These are phyloP conservation scores for Capsicum baccatum DNA, from an alignment of 257 asterid species.

Conservation along the genomic window DNA sequence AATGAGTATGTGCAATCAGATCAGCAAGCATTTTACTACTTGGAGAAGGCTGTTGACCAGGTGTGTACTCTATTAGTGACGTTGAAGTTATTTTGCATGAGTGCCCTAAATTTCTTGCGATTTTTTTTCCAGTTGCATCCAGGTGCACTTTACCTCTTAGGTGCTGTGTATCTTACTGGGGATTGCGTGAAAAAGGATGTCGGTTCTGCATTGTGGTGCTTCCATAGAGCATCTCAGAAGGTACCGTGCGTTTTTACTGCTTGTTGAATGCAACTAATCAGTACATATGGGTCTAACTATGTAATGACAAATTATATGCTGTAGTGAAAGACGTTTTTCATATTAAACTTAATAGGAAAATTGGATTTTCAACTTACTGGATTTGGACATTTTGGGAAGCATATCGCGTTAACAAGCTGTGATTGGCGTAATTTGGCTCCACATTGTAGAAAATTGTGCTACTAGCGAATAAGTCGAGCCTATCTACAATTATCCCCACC, in stretches of 20 bases:
- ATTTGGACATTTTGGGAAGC: conserved; percentile 1
- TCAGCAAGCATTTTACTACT: conserved; percentile 84
- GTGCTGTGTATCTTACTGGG: conserved; percentile 90
- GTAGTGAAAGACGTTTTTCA: background rate
- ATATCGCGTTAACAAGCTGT: background rate
- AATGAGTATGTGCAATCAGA: conserved; percentile 80
- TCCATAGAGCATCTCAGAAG: conserved; percentile 95
- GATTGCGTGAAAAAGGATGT: conserved; percentile 89
- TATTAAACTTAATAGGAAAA: background rate
- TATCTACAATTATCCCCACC: conserved; percentile 6
- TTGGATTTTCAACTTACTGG: background rate
- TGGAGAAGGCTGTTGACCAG: conserved; percentile 93
- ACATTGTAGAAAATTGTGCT: conserved; percentile 15
- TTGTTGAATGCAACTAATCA: conserved; percentile 28
- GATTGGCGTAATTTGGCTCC: background rate
- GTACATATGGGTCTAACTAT: background rate
- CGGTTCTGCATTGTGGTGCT: conserved; percentile 93
- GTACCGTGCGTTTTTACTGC: conserved; percentile 41
- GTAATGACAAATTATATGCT: background rate
- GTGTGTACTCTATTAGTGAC: conserved; percentile 43
- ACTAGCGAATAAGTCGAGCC: conserved; percentile 4
- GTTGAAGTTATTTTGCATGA: background rate
- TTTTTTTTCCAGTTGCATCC: conserved; percentile 72
- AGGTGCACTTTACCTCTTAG: conserved; percentile 92
- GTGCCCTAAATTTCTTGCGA: conserved; percentile 32